phyloP scores from a whole-genome alignment of 2,329 filamentous ascomycete genomes.

The Raffaelea ambrosiae region DNA sequence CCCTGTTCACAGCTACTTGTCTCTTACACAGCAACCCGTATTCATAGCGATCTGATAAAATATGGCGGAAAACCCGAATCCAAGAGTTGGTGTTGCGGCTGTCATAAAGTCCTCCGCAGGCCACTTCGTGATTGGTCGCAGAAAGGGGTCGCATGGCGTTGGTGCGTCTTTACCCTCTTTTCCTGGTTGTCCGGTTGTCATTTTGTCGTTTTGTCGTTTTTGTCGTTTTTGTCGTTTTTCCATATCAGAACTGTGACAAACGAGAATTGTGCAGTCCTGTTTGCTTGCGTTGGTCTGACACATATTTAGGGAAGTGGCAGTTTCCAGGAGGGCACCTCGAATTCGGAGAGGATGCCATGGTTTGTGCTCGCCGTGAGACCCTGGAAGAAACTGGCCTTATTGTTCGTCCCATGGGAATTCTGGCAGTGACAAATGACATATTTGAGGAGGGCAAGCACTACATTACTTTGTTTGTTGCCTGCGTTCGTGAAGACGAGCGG shows the following conservation, averaged over 20 bases:
- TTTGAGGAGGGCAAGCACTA: slow-evolving; percentile 63
- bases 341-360: slow-evolving; percentile 51
- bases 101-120: slow-evolving; percentile 34
- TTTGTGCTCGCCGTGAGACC: slow-evolving; percentile 58
- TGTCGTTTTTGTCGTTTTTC: no score
- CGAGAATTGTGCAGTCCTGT: no score
- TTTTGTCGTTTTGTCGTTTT: background rate
- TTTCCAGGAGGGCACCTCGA: slow-evolving; percentile 73
- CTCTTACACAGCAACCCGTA: no score
- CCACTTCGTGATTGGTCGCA: slow-evolving; percentile 37
- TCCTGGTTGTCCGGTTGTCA: background rate
- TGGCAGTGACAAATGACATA: slow-evolving; percentile 59
- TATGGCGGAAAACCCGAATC: slow-evolving; percentile 1
- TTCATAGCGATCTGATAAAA: no score
- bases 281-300: background rate
- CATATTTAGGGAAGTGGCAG: slow-evolving; percentile 32
- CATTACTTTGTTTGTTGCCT: slow-evolving; percentile 61
- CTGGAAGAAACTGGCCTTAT: slow-evolving; percentile 61
- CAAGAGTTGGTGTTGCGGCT: slow-evolving; percentile 40
- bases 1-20: no score
- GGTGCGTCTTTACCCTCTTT: slow-evolving; percentile 24
- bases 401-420: slow-evolving; percentile 41
- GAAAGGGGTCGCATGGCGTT: slow-evolving; percentile 38
- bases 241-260: no score
- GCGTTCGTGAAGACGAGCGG: slow-evolving; percentile 34